Evolutionary conservation across 2,329 filamentous ascomycete species (phyloP).

Genomic region (Colletotrichum agaves): DNA sequence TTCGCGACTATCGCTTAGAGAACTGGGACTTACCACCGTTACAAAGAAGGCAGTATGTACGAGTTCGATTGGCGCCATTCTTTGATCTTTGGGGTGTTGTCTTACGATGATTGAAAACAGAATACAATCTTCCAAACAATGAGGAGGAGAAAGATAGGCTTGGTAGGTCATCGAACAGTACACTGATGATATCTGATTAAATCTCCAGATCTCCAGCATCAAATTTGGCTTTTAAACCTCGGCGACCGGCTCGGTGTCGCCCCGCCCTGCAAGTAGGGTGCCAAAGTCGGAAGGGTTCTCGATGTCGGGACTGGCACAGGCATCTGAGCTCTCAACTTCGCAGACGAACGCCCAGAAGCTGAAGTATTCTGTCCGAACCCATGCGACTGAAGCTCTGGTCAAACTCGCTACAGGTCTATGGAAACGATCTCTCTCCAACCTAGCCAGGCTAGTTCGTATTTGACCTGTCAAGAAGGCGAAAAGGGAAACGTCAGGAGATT

Average conservation of each 20-base stretch:
- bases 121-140: too few relatives aligned
- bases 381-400: background rate
- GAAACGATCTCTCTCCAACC: background rate
- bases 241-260: background rate
- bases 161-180: too few relatives aligned
- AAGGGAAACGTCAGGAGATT: background rate
- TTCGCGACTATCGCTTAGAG: too few relatives aligned
- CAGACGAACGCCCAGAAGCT: background rate
- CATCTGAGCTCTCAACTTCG: background rate
- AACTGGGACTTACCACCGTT: too few relatives aligned
- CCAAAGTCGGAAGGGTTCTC: background rate
- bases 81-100: too few relatives aligned
- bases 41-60: too few relatives aligned
- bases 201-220: background rate
- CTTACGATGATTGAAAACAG: background rate
- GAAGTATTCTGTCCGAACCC: background rate
- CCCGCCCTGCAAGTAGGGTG: background rate
- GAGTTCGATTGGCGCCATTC: too few relatives aligned
- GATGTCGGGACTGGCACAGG: slow-evolving; percentile 5
- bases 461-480: background rate
- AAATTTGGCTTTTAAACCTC: background rate
- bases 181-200: too few relatives aligned
- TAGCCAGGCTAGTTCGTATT: background rate
- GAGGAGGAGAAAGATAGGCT: too few relatives aligned
- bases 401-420: background rate